These are phyloP conservation scores for Larix sibirica DNA, from an alignment of 83 land plant species.

Conservation along the genomic window DNA sequence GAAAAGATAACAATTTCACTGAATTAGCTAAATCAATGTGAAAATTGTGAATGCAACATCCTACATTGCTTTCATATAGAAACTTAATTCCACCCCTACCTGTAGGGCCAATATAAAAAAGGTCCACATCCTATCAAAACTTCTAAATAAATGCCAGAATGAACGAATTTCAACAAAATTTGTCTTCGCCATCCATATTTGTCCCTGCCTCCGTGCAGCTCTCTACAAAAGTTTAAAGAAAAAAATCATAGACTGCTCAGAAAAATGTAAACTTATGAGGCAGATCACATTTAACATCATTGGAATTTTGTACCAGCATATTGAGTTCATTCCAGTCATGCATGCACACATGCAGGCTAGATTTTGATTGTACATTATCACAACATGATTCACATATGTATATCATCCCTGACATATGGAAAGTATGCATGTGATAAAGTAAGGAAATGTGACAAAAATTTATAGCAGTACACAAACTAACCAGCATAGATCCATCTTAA, in stretches of 20 bases:
- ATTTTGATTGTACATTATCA: too few species aligned
- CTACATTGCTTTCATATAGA: neutral
- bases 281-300: too few species aligned
- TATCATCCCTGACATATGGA: neutral
- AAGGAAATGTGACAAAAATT: neutral
- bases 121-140: slow-evolving; percentile 86
- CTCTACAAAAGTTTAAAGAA: too few species aligned
- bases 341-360: too few species aligned
- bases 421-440: neutral
- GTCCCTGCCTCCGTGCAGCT: too few species aligned
- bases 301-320: too few species aligned
- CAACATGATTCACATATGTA: neutral
- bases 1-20: too few species aligned
- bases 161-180: slow-evolving; percentile 86
- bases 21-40: neutral
- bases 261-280: too few species aligned
- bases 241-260: too few species aligned
- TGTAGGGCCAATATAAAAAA: slow-evolving; percentile 72
- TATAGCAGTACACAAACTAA: too few species aligned
- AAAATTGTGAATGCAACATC: neutral
- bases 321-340: too few species aligned
- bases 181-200: slow-evolving; percentile 60
- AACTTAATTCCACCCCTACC: slow-evolving; percentile 26
- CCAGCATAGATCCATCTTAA: too few species aligned
- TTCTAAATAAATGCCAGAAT: slow-evolving; percentile 77